Evolutionary conservation across 148 eudicot species (phyloP).

Genomic region (Cornus florida): DNA sequence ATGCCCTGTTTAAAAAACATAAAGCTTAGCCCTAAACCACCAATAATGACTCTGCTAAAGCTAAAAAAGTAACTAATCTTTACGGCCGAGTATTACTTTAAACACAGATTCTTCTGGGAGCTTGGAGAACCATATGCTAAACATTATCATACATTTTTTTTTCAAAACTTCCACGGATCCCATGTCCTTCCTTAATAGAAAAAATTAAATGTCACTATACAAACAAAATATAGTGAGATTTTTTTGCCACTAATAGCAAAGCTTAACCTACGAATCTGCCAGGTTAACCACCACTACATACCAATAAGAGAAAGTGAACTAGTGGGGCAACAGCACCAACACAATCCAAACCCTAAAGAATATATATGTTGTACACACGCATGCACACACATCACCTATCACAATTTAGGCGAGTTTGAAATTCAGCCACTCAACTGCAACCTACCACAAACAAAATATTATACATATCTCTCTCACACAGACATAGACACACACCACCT

Average conservation of each 20-base stretch:
- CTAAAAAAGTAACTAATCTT: slow-evolving; percentile 17
- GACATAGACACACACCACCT: background rate
- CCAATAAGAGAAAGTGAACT: slow-evolving; percentile 7
- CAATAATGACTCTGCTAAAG: background rate
- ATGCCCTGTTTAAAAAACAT: background rate
- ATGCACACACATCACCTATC: background rate
- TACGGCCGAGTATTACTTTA: background rate
- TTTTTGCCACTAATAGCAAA: slow-evolving; percentile 27
- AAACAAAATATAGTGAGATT: background rate
- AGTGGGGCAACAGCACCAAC: background rate
- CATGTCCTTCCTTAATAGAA: background rate
- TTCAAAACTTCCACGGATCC: background rate
- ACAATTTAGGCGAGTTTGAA: too few species aligned
- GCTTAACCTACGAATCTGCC: slow-evolving; percentile 6
- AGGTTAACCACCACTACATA: slow-evolving; percentile 9
- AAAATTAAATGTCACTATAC: background rate
- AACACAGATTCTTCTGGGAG: slow-evolving; percentile 1
- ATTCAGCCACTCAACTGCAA: too few species aligned
- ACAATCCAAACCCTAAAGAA: background rate
- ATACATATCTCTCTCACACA: too few species aligned
- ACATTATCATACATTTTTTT: background rate
- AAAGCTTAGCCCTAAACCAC: background rate
- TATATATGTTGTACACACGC: background rate
- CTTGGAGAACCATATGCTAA: background rate
- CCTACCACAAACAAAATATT: too few species aligned